Evolutionary conservation across 768 basidiomycete genomes (phyloP).

Genomic region (Rhodotorula babjevae): DNA sequence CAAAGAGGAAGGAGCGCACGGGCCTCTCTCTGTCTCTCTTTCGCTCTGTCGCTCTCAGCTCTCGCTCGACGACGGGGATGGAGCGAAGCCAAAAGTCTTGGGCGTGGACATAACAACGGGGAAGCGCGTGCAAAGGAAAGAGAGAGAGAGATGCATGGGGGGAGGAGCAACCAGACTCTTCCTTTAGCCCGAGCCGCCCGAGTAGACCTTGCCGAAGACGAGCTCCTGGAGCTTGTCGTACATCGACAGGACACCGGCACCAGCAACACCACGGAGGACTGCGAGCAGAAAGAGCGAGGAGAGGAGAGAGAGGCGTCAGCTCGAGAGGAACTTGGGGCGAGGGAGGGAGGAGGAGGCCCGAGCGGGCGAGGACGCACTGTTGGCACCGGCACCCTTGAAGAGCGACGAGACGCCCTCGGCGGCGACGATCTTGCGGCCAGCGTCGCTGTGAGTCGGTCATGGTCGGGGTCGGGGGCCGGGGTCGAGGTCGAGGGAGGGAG

Average conservation of each 20-base stretch:
- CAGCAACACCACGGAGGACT: conserved; percentile 97
- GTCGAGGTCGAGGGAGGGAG: too few species aligned
- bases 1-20: too few species aligned
- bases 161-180: too few species aligned
- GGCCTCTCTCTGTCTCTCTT: too few species aligned
- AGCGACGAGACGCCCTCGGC: conserved; percentile 8
- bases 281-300: neutral
- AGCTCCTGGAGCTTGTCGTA: conserved; percentile 96
- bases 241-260: conserved; percentile 75
- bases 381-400: conserved; percentile 10
- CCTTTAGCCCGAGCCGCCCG: conserved; percentile 35
- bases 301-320: too few species aligned
- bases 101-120: too few species aligned
- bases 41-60: too few species aligned
- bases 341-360: too few species aligned
- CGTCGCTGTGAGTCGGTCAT: neutral
- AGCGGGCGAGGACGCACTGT: too few species aligned
- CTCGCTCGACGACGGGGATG: too few species aligned
- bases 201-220: conserved; percentile 41
- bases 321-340: neutral
- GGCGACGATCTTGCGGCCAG: conserved; percentile 1
- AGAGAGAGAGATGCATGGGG: neutral
- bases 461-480: too few species aligned
- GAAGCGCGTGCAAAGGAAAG: neutral
- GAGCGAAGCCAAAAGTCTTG: too few species aligned